Percentiles rank a stretch among this genome's conserved stretches.
Conservation (phyloP, 768 basidiomycete species). For the Trametes meyenii region DNA sequence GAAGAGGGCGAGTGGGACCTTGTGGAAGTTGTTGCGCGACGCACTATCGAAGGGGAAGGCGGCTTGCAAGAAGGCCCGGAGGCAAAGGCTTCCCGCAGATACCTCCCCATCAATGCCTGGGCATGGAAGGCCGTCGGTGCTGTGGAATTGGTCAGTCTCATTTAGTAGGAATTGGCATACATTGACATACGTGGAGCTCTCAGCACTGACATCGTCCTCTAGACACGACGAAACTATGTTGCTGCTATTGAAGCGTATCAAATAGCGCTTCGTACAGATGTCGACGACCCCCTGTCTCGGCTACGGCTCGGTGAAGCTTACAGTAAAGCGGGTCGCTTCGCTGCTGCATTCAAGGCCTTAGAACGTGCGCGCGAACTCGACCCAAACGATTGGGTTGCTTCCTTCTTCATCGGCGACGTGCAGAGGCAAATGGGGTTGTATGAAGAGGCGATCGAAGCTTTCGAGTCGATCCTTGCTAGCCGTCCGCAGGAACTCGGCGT, state of each 20-base stretch:
- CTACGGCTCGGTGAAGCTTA: slow-evolving; percentile 92
- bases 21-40: slow-evolving; percentile 89
- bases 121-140: slow-evolving; percentile 97
- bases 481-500: slow-evolving; percentile 74
- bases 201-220: neutral
- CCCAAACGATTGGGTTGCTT: slow-evolving; percentile 80
- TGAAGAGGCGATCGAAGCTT: slow-evolving; percentile 70
- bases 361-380: slow-evolving; percentile 71
- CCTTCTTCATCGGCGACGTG: slow-evolving; percentile 84
- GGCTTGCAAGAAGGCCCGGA: slow-evolving; percentile 55
- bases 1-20: slow-evolving; percentile 95
- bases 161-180: neutral
- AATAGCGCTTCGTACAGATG: slow-evolving; percentile 77
- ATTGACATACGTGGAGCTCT: neutral
- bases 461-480: slow-evolving; percentile 54
- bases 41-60: slow-evolving; percentile 94
- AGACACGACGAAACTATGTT: slow-evolving; percentile 71
- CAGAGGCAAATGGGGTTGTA: slow-evolving; percentile 76
- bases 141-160: slow-evolving; percentile 75
- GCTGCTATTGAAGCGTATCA: slow-evolving; percentile 85
- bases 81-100: slow-evolving; percentile 44
- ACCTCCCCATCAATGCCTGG: slow-evolving; percentile 86
- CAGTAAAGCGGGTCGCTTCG: slow-evolving; percentile 82
- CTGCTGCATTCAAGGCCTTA: slow-evolving; percentile 88
- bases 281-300: slow-evolving; percentile 84